Evolutionary conservation across 108 stramenopile species (phyloP).

Genomic region (Nannochloropsis oceanica): DNA sequence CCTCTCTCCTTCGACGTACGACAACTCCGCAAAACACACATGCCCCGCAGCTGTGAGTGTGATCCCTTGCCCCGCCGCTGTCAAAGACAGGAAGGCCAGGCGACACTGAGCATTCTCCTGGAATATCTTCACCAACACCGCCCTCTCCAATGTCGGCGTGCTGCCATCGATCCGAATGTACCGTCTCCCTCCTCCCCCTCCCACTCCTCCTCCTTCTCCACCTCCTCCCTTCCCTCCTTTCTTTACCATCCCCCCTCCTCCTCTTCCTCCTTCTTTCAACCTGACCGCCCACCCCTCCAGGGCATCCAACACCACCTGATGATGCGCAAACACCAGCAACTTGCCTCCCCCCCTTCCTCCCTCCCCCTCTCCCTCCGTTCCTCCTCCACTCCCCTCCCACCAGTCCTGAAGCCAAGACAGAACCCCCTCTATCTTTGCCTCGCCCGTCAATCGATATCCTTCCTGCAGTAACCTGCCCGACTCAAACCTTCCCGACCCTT

Average conservation of each 20-base stretch:
- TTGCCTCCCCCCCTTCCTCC: slow-evolving; percentile 61
- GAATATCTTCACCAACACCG: slow-evolving; percentile 68
- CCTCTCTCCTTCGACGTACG: no score
- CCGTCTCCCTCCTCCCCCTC: slow-evolving; percentile 31
- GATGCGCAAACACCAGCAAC: slow-evolving; percentile 92
- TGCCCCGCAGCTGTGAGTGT: slow-evolving; percentile 92
- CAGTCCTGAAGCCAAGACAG: slow-evolving; percentile 53
- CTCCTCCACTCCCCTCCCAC: slow-evolving; percentile 2
- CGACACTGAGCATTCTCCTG: slow-evolving; percentile 64
- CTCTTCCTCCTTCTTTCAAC: not conserved
- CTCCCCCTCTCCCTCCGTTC: no score
- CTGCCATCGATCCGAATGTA: slow-evolving; percentile 89
- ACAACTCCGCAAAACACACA: slow-evolving; percentile 89
- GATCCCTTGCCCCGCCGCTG: slow-evolving; percentile 92
- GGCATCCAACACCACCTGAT: slow-evolving; percentile 68
- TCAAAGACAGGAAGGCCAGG: slow-evolving; percentile 77
- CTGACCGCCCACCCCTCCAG: slow-evolving; percentile 37
- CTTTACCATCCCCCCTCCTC: slow-evolving; percentile 36
- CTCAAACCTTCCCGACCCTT: not conserved
- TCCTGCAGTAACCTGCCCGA: slow-evolving; percentile 45
- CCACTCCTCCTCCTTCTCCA: no score
- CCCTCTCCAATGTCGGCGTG: slow-evolving; percentile 53
- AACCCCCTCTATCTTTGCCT: slow-evolving; percentile 55
- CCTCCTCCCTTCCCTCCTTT: slow-evolving; percentile 21
- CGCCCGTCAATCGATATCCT: slow-evolving; percentile 54